Conservation (phyloP, 345 rosid genomes). For the Rhodamnia rubescens region DNA sequence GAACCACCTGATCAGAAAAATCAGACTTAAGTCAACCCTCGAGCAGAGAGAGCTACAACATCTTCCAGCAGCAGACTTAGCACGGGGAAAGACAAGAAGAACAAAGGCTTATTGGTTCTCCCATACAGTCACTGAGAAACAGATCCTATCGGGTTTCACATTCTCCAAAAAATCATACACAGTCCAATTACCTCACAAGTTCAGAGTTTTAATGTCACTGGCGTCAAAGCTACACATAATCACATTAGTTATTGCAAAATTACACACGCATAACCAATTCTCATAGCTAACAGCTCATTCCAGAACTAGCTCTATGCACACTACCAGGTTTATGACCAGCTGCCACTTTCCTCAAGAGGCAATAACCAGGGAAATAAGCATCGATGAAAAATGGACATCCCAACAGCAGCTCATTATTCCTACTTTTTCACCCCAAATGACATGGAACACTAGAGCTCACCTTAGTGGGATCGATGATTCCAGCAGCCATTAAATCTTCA, state of each 20-base stretch:
- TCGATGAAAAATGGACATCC: not conserved
- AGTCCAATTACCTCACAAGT: not conserved
- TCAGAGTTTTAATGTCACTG: not conserved
- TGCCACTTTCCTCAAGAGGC: not conserved
- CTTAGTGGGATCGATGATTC: constrained; percentile 96
- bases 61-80: not conserved
- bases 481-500: constrained; percentile 94
- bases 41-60: not conserved
- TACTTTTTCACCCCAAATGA: not conserved
- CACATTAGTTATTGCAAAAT: not conserved
- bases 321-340: not conserved
- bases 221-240: not conserved
- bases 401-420: not conserved
- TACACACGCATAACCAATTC: not conserved
- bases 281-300: not conserved
- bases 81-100: not conserved
- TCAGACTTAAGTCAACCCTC: not conserved
- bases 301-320: not conserved
- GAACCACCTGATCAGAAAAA: constrained; percentile 54
- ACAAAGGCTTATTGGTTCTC: not conserved
- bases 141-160: not conserved
- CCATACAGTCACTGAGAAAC: not conserved
- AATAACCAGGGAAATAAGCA: not conserved
- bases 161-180: not conserved
- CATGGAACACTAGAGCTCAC: constrained; percentile 9